Conservation (phyloP, 2,329 filamentous ascomycete species). For the Phoma herbarum region DNA sequence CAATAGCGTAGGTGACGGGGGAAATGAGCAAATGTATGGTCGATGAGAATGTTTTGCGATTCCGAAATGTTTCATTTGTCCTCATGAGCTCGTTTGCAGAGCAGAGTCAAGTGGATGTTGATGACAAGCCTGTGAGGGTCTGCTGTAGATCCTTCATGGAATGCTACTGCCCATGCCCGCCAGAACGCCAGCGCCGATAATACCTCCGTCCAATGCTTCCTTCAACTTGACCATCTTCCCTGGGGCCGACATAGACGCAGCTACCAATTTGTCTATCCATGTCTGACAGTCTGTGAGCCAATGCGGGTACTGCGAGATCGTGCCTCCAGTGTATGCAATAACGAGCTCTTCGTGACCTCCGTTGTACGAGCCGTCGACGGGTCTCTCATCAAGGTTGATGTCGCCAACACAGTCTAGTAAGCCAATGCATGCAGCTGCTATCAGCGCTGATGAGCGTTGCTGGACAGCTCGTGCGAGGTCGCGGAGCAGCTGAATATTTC, state of each 20-base stretch:
- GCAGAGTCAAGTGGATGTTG: neutral
- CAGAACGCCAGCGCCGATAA: constrained; percentile 64
- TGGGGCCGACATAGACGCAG: constrained; percentile 49
- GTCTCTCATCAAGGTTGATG: constrained; percentile 54
- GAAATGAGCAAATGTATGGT: neutral
- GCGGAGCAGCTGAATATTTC: constrained; percentile 67
- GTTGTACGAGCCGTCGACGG: constrained; percentile 27
- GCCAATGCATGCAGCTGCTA: constrained; percentile 76
- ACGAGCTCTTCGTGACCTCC: constrained; percentile 66
- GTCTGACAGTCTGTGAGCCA: constrained; percentile 74
- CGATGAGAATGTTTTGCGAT: neutral
- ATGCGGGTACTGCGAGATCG: constrained; percentile 80
- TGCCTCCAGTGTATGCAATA: constrained; percentile 81
- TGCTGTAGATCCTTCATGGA: neutral
- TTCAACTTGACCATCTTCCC: constrained; percentile 60
- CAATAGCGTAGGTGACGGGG: neutral
- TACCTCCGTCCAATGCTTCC: constrained; percentile 63
- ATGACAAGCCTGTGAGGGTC: neutral
- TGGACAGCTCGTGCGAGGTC: constrained; percentile 76
- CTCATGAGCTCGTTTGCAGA: neutral
- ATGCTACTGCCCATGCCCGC: constrained; percentile 53
- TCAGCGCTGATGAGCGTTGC: constrained; percentile 74
- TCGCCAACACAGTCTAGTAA: constrained; percentile 75
- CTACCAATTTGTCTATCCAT: constrained; percentile 68
- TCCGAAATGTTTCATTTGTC: neutral